Base-by-base conservation (phyloP, 2,329 filamentous ascomycete species). In the Colletotrichum simmondsii region DNA sequence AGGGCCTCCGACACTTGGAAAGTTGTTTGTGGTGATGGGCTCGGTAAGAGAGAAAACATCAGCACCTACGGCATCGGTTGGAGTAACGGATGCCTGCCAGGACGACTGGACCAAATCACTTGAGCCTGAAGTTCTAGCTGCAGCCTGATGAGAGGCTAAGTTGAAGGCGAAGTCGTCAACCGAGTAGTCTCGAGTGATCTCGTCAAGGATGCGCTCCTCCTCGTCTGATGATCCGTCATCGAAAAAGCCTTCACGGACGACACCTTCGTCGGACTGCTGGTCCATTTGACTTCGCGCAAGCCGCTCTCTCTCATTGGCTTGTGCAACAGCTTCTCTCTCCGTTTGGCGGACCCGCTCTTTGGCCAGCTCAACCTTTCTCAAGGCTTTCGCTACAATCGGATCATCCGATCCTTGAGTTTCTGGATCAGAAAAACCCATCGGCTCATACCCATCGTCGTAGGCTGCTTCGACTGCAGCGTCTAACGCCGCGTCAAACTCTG, bases 391-490 rank as follows among this genome's bases (percentile, higher is more conserved):
- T 10, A 89, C 85, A 26, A 86, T 82, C 14, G 59, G 65, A 37
- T 72, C 66, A 24, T 71, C 71, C 1, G 58, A 52, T 8, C 12
- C 28, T 22, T 70, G 53, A 4, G 22, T 37, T n/a, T 73, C 71
- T 7, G 28, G 77, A 35, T 79, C 82, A 83, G 79, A 69, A 75
- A 79, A 82, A 22, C 87, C 87, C 80, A 89, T 91, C 4, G 93
- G 93, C 79, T 98, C 95, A 75, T 95, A 94, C 0, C 94, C 94
- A 75, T 98, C 95, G 80, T 98, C 93, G 81, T 98, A 99, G 5
- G 96, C 97, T 63, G 96, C 96, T 82, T 98, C 97, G 10, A 98
- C 95, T 16, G 97, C 97, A 28, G 95, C 96, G 83, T 98, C 96
- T 56, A 98, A 87, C 4, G 97, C 97, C 10, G 95, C 95, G 82